Evolutionary conservation across 1,284 basidiomycete genomes (phyloP).

Genomic region (Cutaneotrichosporon spelunceum): DNA sequence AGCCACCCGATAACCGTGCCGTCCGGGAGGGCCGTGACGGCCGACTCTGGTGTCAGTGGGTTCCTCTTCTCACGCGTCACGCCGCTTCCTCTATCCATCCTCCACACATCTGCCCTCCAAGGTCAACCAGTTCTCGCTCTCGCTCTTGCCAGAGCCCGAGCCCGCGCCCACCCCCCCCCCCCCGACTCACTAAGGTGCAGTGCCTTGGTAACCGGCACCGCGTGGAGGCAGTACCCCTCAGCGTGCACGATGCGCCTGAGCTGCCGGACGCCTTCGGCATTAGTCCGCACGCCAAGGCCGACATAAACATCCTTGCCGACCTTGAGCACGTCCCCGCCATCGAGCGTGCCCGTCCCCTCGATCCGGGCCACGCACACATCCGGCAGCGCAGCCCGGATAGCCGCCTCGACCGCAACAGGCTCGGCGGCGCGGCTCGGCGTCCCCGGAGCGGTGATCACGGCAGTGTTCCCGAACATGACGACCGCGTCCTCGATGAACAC

Average conservation of each 20-base stretch:
- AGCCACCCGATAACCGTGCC: conserved; percentile 16
- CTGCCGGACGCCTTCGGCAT: conserved; percentile 15
- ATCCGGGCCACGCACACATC: conserved; percentile 2
- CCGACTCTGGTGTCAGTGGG: conserved; percentile 8
- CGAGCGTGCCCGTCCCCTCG: conserved; percentile 9
- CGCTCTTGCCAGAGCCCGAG: too few relatives aligned
- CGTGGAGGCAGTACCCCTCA: conserved; percentile 9
- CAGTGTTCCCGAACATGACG: conserved; percentile 14
- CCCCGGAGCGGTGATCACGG: conserved; percentile 11
- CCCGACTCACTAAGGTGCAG: conserved; percentile 15
- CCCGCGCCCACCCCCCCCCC: too few relatives aligned
- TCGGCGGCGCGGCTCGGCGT: conserved; percentile 7
- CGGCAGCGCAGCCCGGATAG: background rate
- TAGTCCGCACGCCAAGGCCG: conserved; percentile 10
- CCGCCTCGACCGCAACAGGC: conserved; percentile 4
- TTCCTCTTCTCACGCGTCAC: background rate
- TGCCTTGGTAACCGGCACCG: conserved; percentile 14
- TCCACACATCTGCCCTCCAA: background rate
- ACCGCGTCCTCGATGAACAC: conserved; percentile 18
- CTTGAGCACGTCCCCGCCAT: conserved; percentile 18
- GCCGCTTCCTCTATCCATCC: background rate
- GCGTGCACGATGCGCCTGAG: conserved; percentile 4
- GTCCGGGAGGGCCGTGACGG: conserved; percentile 15
- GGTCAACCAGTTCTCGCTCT: too few relatives aligned
- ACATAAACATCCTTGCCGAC: conserved; percentile 18